A percentile compares a stretch with the other conserved stretches of the same genome.
Evolutionary conservation across 192 early-diverging fungal species (phyloP).

Genomic region (Thamnidium elegans): DNA sequence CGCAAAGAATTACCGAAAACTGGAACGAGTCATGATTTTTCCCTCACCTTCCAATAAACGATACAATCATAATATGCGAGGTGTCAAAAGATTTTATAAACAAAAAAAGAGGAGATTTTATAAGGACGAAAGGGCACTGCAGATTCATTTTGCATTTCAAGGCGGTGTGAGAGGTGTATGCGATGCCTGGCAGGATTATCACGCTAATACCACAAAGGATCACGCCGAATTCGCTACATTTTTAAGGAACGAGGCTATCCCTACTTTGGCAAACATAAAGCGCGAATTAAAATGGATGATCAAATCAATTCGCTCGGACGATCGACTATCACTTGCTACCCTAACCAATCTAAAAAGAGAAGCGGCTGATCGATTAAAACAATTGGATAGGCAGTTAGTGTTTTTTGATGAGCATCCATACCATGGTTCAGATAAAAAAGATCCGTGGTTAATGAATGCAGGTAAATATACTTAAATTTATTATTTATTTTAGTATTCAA

Average conservation of each 20-base stretch:
- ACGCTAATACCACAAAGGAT: constrained; percentile 6
- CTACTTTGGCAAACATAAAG: constrained; percentile 21
- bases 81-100: background rate
- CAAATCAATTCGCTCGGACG: constrained; percentile 20
- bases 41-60: background rate
- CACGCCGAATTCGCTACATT: constrained; percentile 20
- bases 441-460: constrained; percentile 34
- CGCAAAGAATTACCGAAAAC: constrained; percentile 20
- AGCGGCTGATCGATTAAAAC: constrained; percentile 4
- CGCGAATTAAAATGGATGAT: constrained; percentile 24
- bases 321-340: constrained; percentile 17
- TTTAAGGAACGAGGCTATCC: constrained; percentile 17
- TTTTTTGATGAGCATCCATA: constrained; percentile 28
- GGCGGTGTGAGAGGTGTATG: constrained; percentile 17
- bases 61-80: background rate
- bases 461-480: constrained; percentile 12
- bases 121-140: background rate
- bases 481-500: background rate
- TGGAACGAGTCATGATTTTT: constrained; percentile 6
- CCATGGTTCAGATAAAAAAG: constrained; percentile 16
- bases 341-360: constrained; percentile 16
- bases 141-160: constrained; percentile 20
- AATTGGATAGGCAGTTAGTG: constrained; percentile 16
- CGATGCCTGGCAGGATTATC: constrained; percentile 27
- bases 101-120: background rate